Conservation (phyloP, 2,329 filamentous ascomycete species). For the Neopestalotiopsis clavispora region DNA sequence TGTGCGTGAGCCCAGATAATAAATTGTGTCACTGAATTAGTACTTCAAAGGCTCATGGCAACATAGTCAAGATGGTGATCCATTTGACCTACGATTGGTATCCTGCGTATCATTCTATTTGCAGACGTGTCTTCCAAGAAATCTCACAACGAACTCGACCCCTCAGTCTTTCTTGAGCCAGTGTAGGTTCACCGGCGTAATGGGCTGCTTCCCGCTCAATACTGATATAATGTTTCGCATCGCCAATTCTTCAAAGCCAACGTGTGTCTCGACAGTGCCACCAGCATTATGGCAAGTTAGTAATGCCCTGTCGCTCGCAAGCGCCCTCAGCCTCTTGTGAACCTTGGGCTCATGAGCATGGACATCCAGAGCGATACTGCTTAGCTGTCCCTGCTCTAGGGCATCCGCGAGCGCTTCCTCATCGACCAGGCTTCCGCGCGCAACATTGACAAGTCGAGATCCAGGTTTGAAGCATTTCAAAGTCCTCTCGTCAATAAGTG, state of each 20-base stretch:
- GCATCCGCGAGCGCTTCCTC: slow-evolving; percentile 66
- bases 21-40: not conserved
- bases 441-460: slow-evolving; percentile 68
- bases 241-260: slow-evolving; percentile 69
- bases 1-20: not conserved
- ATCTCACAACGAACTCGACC: not conserved
- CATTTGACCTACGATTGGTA: too few species aligned
- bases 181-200: slow-evolving; percentile 69
- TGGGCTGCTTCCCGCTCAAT: slow-evolving; percentile 51
- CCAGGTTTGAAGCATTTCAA: slow-evolving; percentile 59
- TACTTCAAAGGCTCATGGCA: not conserved
- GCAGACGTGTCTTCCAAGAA: not conserved
- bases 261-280: slow-evolving; percentile 68
- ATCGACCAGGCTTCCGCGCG: slow-evolving; percentile 67
- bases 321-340: slow-evolving; percentile 47
- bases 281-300: slow-evolving; percentile 72
- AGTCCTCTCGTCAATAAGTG: slow-evolving; percentile 52
- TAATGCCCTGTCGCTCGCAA: slow-evolving; percentile 53
- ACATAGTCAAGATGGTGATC: too few species aligned
- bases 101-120: too few species aligned
- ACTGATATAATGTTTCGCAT: slow-evolving; percentile 71
- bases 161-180: slow-evolving; percentile 30
- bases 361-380: slow-evolving; percentile 66
- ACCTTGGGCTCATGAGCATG: slow-evolving; percentile 64
- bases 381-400: slow-evolving; percentile 55